Base-by-base conservation (phyloP, 1,139 yeast genomes). In the Candida gigantensis region DNA sequence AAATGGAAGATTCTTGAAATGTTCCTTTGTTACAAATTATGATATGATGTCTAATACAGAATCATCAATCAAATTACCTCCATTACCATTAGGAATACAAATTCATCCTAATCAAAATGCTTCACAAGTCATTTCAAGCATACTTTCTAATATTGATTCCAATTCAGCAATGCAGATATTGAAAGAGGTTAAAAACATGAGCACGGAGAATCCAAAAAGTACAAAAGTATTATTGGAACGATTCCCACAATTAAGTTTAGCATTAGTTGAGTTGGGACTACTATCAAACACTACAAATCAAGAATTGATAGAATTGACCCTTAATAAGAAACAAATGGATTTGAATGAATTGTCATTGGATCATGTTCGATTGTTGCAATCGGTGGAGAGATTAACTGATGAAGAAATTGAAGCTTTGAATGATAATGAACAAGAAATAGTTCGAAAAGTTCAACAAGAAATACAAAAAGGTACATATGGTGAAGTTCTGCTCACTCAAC, bases 201-300 rank as follows among this genome's bases (percentile, higher is more conserved):
- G 86, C 12, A 62, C 66, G 6, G 74, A 74, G 28, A 74, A 84
- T 45, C 86, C 89, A 0, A 70, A 71, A 9, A 69, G 84, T 43
- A 84, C 86, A 60, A 76, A 74, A 36, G 74, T 74, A 19, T 62
- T 89, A 30, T 67, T 90, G 20, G 76, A 74, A 28, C 77, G 80
- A 43, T 82, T 84, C 45, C 95, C 95, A 0, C 96, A 87, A 50
- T 64, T 90, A 36, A 68, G 87, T 1, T 88, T 84, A 54, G 94
- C 96, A 0, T 65, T 89, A 24, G 87, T 90, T 5, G 97, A 90
- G 53, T 72, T 84, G 1, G 63, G 87, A 39, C 61, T 89, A 41
- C 62, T 84, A 37, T 65, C 81, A 51, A 81, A 81, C 23, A 58
- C 77, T 6, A 72, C 81, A 7, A 75, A 71, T 35, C 75, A 77